Conservation (phyloP, 169 alveolate species). For the Plasmodium berghei region DNA sequence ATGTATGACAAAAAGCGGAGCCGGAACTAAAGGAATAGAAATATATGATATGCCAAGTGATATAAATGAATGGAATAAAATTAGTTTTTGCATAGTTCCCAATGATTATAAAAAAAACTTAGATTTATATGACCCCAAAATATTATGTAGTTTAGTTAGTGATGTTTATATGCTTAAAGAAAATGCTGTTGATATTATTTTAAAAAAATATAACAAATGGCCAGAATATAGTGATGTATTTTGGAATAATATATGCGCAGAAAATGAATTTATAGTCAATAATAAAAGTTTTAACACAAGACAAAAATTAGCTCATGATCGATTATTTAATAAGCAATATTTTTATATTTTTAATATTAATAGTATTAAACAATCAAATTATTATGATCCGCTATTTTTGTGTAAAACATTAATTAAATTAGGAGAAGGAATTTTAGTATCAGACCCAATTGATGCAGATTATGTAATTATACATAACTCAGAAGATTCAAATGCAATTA, state of each 20-base stretch:
- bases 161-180: constrained; percentile 86
- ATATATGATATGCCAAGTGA: constrained; percentile 83
- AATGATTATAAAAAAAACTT: constrained; percentile 75
- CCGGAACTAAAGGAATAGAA: constrained; percentile 88
- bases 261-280: constrained; percentile 81
- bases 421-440: constrained; percentile 84
- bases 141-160: constrained; percentile 82
- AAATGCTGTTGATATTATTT: constrained; percentile 82
- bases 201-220: constrained; percentile 82
- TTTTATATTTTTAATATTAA: constrained; percentile 79
- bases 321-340: constrained; percentile 84
- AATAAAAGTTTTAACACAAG: constrained; percentile 81
- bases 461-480: constrained; percentile 81
- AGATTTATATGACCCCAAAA: constrained; percentile 76
- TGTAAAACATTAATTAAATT: constrained; percentile 78
- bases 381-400: constrained; percentile 56
- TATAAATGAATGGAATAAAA: constrained; percentile 83
- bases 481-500: constrained; percentile 37
- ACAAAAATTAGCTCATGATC: constrained; percentile 84
- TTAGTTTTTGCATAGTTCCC: constrained; percentile 85
- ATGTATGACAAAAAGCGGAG: constrained; percentile 82
- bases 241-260: constrained; percentile 77
- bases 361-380: constrained; percentile 63
- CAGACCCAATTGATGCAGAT: constrained; percentile 82
- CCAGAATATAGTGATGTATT: constrained; percentile 85